Conservation (phyloP, 1,284 basidiomycete species). For the Austroboletus novae-zelandiae region DNA sequence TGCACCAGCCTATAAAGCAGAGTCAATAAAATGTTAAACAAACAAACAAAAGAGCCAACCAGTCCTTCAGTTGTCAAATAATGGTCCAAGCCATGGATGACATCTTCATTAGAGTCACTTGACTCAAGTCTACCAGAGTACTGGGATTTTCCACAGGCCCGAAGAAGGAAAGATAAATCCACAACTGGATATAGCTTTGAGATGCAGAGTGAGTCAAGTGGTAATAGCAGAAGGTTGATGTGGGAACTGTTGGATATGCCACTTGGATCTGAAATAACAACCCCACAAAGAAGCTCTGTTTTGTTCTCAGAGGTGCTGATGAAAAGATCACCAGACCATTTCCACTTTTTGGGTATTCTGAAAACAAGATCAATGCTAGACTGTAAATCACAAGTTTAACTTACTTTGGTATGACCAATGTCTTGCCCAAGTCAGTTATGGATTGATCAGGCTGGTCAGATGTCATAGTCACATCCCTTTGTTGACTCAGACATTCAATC, state of each 20-base stretch:
- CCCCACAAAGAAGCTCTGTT: constrained; percentile 46
- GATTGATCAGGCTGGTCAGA: constrained; percentile 4
- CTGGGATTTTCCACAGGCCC: constrained; percentile 45
- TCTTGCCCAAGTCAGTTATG: constrained; percentile 14
- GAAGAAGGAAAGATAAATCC: constrained; percentile 46
- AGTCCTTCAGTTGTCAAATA: constrained; percentile 47
- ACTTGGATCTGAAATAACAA: constrained; percentile 45
- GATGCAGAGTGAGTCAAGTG: constrained; percentile 43
- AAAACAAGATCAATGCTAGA: constrained; percentile 6
- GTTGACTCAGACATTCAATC: not conserved
- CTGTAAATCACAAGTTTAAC: not conserved
- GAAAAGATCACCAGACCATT: constrained; percentile 48
- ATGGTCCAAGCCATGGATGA: constrained; percentile 41
- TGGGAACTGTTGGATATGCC: constrained; percentile 44
- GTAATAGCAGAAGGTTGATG: constrained; percentile 44
- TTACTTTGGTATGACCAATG: constrained; percentile 23
- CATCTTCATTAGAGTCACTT: constrained; percentile 37
- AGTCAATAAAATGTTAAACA: constrained; percentile 2
- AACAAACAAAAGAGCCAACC: constrained; percentile 31
- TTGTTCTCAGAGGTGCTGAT: constrained; percentile 29
- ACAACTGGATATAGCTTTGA: constrained; percentile 45
- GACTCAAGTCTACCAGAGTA: constrained; percentile 51
- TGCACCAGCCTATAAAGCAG: constrained; percentile 44
- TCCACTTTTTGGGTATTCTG: constrained; percentile 42
- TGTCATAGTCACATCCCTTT: constrained; percentile 14